Evolutionary conservation across 495 filamentous ascomycete genomes (phyloP).

Genomic region (Aspergillus sparsus): DNA sequence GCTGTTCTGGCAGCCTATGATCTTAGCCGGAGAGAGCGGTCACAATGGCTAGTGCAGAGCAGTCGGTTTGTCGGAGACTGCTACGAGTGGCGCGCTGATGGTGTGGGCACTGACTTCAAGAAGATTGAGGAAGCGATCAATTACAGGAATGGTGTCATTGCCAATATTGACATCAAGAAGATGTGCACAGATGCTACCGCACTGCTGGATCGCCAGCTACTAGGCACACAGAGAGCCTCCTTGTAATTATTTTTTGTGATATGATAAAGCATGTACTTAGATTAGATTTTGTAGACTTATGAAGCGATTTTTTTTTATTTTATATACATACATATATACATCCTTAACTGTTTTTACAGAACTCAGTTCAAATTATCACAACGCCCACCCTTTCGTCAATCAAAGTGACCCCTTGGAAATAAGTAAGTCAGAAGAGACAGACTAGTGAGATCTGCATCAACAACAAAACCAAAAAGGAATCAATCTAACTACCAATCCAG

Average conservation of each 20-base stretch:
- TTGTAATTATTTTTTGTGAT: background rate
- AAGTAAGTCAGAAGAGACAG: too few relatives aligned
- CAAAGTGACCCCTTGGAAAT: too few relatives aligned
- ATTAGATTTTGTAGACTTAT: background rate
- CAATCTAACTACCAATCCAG: too few relatives aligned
- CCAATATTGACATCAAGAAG: slow-evolving; percentile 23
- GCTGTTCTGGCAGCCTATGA: slow-evolving; percentile 27
- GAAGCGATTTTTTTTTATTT: background rate
- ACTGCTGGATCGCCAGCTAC: slow-evolving; percentile 16
- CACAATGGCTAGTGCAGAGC: slow-evolving; percentile 38
- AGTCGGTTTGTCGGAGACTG: slow-evolving; percentile 35
- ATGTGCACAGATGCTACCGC: slow-evolving; percentile 24
- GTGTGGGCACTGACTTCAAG: slow-evolving; percentile 24
- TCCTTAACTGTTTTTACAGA: too few relatives aligned
- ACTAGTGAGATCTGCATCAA: too few relatives aligned
- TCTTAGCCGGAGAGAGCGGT: slow-evolving; percentile 26
- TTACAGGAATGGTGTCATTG: slow-evolving; percentile 27
- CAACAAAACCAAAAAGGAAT: too few relatives aligned
- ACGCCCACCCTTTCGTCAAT: too few relatives aligned
- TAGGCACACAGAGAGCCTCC: slow-evolving; percentile 11
- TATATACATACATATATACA: too few relatives aligned
- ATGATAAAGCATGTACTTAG: background rate
- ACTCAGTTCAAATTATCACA: too few relatives aligned
- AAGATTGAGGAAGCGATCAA: slow-evolving; percentile 34
- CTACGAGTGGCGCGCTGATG: slow-evolving; percentile 30